A percentile compares a stretch with the other conserved stretches of the same genome.
These are phyloP conservation scores for Globisporangium nunn DNA, from an alignment of 352 stramenopile species.

Conservation along the genomic window DNA sequence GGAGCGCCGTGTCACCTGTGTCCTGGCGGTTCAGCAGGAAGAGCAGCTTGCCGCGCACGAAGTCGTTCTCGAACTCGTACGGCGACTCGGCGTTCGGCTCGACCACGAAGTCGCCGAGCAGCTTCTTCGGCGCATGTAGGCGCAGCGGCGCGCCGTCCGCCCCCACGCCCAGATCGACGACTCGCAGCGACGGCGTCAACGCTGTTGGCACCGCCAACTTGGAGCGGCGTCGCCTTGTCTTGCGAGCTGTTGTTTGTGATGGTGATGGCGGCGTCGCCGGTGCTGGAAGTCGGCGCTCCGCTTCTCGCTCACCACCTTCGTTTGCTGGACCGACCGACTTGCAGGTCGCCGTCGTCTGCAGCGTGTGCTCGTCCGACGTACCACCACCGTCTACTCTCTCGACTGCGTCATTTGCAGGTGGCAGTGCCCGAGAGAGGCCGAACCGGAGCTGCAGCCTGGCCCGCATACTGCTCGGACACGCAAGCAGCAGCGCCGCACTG, in stretches of 20 bases:
- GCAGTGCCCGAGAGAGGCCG: background rate
- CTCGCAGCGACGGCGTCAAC: slow-evolving; percentile 8
- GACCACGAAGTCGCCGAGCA: slow-evolving; percentile 13
- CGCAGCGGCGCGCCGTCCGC: slow-evolving; percentile 8
- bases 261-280: background rate
- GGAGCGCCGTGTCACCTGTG: slow-evolving; percentile 5
- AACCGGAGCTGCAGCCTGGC: slow-evolving; percentile 2
- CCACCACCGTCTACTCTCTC: too few relatives aligned
- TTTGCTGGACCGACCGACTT: background rate
- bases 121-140: background rate
- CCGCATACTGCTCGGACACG: background rate
- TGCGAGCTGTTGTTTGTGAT: background rate
- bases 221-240: background rate
- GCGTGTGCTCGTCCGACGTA: too few relatives aligned
- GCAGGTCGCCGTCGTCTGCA: background rate
- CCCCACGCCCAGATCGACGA: slow-evolving; percentile 13
- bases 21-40: slow-evolving; percentile 49
- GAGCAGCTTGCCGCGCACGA: slow-evolving; percentile 58
- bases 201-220: slow-evolving; percentile 2
- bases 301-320: too few relatives aligned
- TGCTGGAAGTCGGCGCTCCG: background rate
- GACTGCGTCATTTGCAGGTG: background rate
- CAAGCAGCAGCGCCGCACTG: background rate
- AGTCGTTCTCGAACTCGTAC: slow-evolving; percentile 76
- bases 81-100: slow-evolving; percentile 26